A percentile compares a stretch with the other conserved stretches of the same genome.
phyloP scores from a whole-genome alignment of 148 eudicot genomes.

The Cornus kousa region DNA sequence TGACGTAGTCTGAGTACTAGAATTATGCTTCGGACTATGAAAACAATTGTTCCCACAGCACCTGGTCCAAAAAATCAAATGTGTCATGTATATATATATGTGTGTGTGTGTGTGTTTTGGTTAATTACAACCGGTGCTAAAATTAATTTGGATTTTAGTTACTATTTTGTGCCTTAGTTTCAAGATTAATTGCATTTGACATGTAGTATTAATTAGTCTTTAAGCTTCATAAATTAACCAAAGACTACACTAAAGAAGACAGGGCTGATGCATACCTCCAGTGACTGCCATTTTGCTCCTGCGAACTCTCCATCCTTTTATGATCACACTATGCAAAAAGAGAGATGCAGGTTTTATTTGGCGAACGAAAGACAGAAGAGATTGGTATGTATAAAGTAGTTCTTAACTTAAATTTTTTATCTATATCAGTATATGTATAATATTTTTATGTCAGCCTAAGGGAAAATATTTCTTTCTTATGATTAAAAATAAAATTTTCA shows the following conservation, averaged over 20 bases:
- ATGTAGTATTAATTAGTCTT: too few relatives aligned
- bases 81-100: neutral
- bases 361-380: too few relatives aligned
- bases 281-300: constrained; percentile 12
- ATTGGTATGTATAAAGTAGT: too few relatives aligned
- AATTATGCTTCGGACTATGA: constrained; percentile 16
- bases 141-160: neutral
- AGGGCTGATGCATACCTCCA: neutral
- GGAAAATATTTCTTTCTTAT: too few relatives aligned
- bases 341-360: neutral
- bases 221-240: too few relatives aligned
- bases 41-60: constrained; percentile 13
- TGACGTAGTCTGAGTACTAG: constrained; percentile 31
- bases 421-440: too few relatives aligned
- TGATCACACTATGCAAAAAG: constrained; percentile 7
- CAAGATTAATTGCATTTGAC: neutral
- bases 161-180: neutral
- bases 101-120: too few relatives aligned
- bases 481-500: too few relatives aligned
- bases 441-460: too few relatives aligned
- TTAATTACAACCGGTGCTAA: too few relatives aligned
- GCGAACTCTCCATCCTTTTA: constrained; percentile 22
- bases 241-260: neutral
- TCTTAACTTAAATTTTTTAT: too few relatives aligned
- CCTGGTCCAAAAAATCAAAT: constrained; percentile 14